Conservation (phyloP, 2,329 filamentous ascomycete species). For the Colletotrichum magnum region DNA sequence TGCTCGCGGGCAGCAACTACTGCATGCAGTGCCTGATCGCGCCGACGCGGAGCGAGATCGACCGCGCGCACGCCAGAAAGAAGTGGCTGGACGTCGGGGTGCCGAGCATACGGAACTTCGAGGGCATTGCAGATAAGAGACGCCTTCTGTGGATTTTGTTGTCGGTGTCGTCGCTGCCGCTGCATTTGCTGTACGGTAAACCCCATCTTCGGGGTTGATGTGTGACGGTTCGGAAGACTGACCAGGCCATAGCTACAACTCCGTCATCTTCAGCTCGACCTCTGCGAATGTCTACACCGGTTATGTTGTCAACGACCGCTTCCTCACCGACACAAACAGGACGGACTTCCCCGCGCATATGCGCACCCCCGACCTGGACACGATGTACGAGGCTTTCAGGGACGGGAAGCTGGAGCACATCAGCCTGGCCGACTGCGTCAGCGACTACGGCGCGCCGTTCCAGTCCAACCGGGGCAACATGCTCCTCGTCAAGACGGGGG, state of each 20-base stretch:
- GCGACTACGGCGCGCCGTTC: not conserved
- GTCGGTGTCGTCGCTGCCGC: slow-evolving; percentile 6
- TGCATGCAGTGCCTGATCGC: slow-evolving; percentile 53
- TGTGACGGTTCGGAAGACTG: not conserved
- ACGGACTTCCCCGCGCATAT: not conserved
- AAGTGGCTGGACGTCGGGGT: slow-evolving; percentile 46
- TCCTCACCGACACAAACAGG: not conserved
- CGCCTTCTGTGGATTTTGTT: not conserved
- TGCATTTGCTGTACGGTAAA: slow-evolving; percentile 8
- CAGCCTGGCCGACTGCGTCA: not conserved
- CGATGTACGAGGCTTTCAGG: not conserved
- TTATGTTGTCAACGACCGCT: not conserved
- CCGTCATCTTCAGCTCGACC: slow-evolving; percentile 7
- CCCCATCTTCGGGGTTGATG: not conserved
- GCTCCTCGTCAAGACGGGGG: not conserved
- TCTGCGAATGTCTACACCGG: not conserved
- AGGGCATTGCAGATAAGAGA: slow-evolving; percentile 33
- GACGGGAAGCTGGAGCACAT: not conserved
- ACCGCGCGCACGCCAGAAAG: slow-evolving; percentile 41
- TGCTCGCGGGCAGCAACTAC: slow-evolving; percentile 54
- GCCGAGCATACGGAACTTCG: slow-evolving; percentile 42
- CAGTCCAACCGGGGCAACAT: slow-evolving; percentile 1
- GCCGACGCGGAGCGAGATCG: slow-evolving; percentile 50
- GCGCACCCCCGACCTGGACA: not conserved
- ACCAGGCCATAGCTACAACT: not conserved